Evolutionary conservation across 768 basidiomycete species (phyloP).

Genomic region (Macrolepiota dolichaula): DNA sequence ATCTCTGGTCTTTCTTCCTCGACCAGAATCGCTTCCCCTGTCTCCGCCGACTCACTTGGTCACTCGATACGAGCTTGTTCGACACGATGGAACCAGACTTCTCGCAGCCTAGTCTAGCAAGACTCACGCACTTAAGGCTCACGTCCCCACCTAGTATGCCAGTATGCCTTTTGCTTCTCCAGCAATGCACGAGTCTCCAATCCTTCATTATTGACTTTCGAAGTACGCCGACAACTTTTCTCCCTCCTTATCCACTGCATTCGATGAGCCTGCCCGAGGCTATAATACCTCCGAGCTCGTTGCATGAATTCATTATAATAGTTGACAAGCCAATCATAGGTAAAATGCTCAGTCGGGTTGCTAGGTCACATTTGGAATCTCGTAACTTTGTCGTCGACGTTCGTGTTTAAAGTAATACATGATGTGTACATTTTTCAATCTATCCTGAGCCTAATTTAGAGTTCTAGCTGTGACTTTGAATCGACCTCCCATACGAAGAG

Average conservation of each 20-base stretch:
- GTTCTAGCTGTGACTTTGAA: not conserved
- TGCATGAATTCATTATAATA: not conserved
- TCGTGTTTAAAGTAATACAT: not conserved
- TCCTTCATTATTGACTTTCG: not conserved
- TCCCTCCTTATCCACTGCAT: not conserved
- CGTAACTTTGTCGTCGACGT: not conserved
- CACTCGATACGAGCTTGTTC: not conserved
- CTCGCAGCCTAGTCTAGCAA: not conserved
- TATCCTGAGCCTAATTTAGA: not conserved
- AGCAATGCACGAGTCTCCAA: not conserved
- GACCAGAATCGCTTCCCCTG: not conserved
- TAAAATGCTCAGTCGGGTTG: not conserved
- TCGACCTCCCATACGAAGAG: not conserved
- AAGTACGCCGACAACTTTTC: not conserved
- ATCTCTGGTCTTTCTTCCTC: slow-evolving; percentile 4
- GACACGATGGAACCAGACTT: not conserved
- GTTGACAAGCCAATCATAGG: not conserved
- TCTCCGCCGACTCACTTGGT: slow-evolving; percentile 1
- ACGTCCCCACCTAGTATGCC: slow-evolving; percentile 1
- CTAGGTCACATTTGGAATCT: not conserved
- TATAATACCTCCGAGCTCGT: not conserved
- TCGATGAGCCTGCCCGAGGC: not conserved
- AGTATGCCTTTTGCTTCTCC: not conserved
- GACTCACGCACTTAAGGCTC: not conserved
- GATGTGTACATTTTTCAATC: not conserved